phyloP scores from a whole-genome alignment of 257 asterid genomes.

The Nicotiana sylvestris region DNA sequence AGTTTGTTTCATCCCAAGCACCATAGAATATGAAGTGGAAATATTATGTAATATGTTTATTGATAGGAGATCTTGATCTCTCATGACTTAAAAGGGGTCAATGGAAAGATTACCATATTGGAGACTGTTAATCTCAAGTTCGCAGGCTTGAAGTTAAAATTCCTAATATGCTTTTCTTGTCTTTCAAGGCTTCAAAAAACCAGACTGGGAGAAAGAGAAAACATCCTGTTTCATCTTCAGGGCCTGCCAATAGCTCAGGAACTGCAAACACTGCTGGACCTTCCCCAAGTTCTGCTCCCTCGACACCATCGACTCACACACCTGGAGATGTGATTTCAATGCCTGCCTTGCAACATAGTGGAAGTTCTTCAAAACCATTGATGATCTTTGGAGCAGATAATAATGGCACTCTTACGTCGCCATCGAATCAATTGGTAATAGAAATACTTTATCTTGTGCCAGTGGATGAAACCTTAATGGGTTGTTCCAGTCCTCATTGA shows the following conservation, averaged over 20 bases:
- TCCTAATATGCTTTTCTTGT: conserved; percentile 38
- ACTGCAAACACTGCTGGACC: conserved; percentile 98
- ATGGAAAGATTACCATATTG: neutral
- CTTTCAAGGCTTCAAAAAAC: conserved; percentile 79
- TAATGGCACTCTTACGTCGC: conserved; percentile 77
- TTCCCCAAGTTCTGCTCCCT: conserved; percentile 98
- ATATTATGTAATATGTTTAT: neutral
- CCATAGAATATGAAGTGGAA: neutral
- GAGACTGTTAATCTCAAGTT: neutral
- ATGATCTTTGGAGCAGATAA: conserved; percentile 86
- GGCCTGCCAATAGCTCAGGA: conserved; percentile 98
- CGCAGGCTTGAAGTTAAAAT: conserved; percentile 12
- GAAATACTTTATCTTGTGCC: conserved; percentile 8
- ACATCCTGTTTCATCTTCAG: conserved; percentile 86
- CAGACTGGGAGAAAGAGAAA: conserved; percentile 95
- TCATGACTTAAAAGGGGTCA: neutral
- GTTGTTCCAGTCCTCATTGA: conserved; percentile 21
- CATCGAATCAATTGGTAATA: conserved; percentile 87
- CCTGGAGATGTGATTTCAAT: conserved; percentile 91
- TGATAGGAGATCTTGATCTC: neutral
- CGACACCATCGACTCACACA: conserved; percentile 97
- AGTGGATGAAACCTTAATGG: neutral
- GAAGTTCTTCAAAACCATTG: conserved; percentile 77
- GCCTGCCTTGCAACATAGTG: conserved; percentile 79
- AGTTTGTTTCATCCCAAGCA: conserved; percentile 5